Evolutionary conservation across 306 rosid genomes (phyloP), one percentile per base, ranked within the genome.

Genomic region (Cicer judaicum): DNA sequence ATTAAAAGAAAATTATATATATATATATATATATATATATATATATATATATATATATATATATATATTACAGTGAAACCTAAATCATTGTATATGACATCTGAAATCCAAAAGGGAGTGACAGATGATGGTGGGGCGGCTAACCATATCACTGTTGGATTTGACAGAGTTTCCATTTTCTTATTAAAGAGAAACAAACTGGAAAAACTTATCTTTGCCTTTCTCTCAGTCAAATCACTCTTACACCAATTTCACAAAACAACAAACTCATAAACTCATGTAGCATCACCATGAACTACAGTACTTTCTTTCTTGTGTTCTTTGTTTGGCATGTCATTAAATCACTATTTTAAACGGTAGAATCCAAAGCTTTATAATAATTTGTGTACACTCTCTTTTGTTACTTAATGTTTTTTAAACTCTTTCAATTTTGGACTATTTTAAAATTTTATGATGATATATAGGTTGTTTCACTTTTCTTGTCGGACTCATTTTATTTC

Each of bases 281-380:
- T 77, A 70, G 53, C 10, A 42, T 24, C 77, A 14, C 46, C 77
- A 70, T 75, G 18, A 50, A 24, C 73, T 43, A 61, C 84, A 60
- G 72, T 68, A 12, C 48, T 19, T 47, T 43, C 53, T 7, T 42
- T 18, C 19, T 18, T 18, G 19, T 18, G 19, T 18, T 18, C 79
- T 65, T 56, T 38, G 7, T 80, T 80, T 73, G 79, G 75, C 72
- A 74, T 74, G 39, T 75, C 84, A 80, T 80, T 80, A 80, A 75
- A 57, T 60, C 67, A 68, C 47, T 50, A 44, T 68, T 14, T 13
- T 57, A 19, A 24, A 2, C 4, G 3, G 29, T 40, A 77, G 82
- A 82, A 78, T 82, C 85, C 82, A 82, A 82, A 78, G 80, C 65
- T 24, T 54, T 15, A 4, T 44, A 44, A 2, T 44, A 44, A 10